These are phyloP conservation scores for Pachysolen tannophilus DNA, from an alignment of 805 yeast species.

Conservation along the genomic window DNA sequence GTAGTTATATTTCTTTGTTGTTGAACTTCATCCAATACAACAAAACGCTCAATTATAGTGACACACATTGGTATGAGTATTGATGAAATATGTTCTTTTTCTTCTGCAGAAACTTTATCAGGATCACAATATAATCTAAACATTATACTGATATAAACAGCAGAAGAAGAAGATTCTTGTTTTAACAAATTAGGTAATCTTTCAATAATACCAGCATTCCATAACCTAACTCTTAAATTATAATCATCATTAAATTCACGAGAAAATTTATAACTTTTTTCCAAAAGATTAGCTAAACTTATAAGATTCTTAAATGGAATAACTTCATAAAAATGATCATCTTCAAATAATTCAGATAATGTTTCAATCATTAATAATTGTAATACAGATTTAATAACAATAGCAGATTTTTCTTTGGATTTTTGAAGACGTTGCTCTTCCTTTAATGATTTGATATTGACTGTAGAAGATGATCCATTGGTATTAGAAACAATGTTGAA, in stretches of 20 bases:
- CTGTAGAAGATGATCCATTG: slow-evolving; percentile 9
- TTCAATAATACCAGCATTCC: slow-evolving; percentile 89
- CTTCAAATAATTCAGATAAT: slow-evolving; percentile 69
- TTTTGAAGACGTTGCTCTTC: slow-evolving; percentile 26
- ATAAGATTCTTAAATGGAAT: slow-evolving; percentile 64
- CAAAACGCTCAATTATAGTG: slow-evolving; percentile 61
- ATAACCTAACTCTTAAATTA: slow-evolving; percentile 77
- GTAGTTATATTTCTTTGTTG: slow-evolving; percentile 73
- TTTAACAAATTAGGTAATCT: slow-evolving; percentile 84
- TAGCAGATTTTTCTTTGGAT: slow-evolving; percentile 55
- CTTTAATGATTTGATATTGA: slow-evolving; percentile 6
- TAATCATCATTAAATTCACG: slow-evolving; percentile 82
- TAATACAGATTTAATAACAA: slow-evolving; percentile 87
- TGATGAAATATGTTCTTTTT: slow-evolving; percentile 42
- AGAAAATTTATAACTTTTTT: slow-evolving; percentile 73
- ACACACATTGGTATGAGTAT: slow-evolving; percentile 63
- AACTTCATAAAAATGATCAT: slow-evolving; percentile 54
- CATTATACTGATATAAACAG: slow-evolving; percentile 74
- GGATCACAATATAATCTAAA: slow-evolving; percentile 72
- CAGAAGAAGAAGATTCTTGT: slow-evolving; percentile 87
- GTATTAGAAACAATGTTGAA: slow-evolving; percentile 19
- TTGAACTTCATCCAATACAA: slow-evolving; percentile 67
- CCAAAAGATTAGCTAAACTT: slow-evolving; percentile 50
- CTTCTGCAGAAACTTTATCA: slow-evolving; percentile 36
- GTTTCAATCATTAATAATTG: slow-evolving; percentile 86